Percentiles rank a stretch among this genome's conserved stretches.
These are phyloP conservation scores for Zoysia japonica DNA, from an alignment of 176 grass and related monocot genomes.

Conservation along the genomic window DNA sequence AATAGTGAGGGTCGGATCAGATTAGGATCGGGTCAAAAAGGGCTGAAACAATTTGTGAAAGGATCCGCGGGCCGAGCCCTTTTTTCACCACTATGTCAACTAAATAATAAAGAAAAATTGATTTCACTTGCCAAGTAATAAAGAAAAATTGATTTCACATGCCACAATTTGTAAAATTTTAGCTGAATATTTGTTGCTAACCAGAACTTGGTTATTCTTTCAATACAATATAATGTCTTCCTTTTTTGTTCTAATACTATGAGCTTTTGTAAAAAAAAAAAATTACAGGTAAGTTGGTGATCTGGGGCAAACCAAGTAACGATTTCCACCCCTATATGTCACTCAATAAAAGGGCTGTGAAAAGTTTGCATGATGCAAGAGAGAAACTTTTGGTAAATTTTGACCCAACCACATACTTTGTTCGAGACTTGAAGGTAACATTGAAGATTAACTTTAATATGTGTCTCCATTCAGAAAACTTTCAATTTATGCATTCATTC, in stretches of 20 bases:
- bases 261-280: slow-evolving; percentile 21
- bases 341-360: slow-evolving; percentile 42
- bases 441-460: slow-evolving; percentile 16
- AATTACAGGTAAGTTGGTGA: slow-evolving; percentile 68
- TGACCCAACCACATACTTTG: slow-evolving; percentile 64
- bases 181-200: neutral
- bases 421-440: slow-evolving; percentile 75
- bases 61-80: no score
- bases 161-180: neutral
- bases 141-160: slow-evolving; percentile 7
- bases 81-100: no score
- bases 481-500: slow-evolving; percentile 9
- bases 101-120: neutral
- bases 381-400: slow-evolving; percentile 87
- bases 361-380: slow-evolving; percentile 65
- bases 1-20: no score
- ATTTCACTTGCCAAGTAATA: neutral
- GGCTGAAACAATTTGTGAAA: no score
- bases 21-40: no score
- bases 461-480: slow-evolving; percentile 1
- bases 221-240: slow-evolving; percentile 2
- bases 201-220: slow-evolving; percentile 6
- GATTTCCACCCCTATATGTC: slow-evolving; percentile 73
- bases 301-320: slow-evolving; percentile 72
- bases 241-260: slow-evolving; percentile 30